Conservation (phyloP, 495 filamentous ascomycete genomes). For the Podospora tetraspora region DNA sequence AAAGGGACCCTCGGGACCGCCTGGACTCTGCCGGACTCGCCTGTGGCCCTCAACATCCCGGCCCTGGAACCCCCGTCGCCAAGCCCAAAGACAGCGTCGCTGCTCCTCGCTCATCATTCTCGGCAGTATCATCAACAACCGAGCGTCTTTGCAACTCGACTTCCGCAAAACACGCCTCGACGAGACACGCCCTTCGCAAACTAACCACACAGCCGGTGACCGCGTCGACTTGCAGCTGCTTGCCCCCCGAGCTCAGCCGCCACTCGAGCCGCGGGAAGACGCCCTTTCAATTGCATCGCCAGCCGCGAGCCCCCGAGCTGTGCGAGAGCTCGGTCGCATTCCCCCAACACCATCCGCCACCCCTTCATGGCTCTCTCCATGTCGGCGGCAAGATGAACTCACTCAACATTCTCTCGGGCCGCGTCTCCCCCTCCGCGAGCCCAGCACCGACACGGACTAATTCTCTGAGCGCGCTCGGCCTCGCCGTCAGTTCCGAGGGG, state of each 20-base stretch:
- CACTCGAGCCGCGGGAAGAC: not conserved
- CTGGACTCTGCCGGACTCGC: not conserved
- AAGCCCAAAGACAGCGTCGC: not conserved
- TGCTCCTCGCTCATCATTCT: slow-evolving; percentile 9
- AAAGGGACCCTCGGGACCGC: slow-evolving; percentile 2
- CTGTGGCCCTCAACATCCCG: slow-evolving; percentile 7
- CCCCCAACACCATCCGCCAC: not conserved
- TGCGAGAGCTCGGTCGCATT: slow-evolving; percentile 19
- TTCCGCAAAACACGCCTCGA: not conserved
- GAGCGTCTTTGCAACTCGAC: slow-evolving; percentile 4
- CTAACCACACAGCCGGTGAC: not conserved
- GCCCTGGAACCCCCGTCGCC: not conserved
- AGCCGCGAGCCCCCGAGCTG: slow-evolving; percentile 3
- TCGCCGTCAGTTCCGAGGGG: slow-evolving; percentile 42
- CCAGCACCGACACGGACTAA: slow-evolving; percentile 58
- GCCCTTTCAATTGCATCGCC: slow-evolving; percentile 4
- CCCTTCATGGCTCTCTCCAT: slow-evolving; percentile 34
- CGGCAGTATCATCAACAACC: slow-evolving; percentile 19
- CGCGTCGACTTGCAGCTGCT: slow-evolving; percentile 4
- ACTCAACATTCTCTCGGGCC: slow-evolving; percentile 86
- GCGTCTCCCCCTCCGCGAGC: slow-evolving; percentile 59
- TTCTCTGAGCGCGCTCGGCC: slow-evolving; percentile 54
- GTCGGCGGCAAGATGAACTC: slow-evolving; percentile 80
- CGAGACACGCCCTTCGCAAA: not conserved
- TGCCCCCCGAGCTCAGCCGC: not conserved